These are phyloP conservation scores for Mucor sp. DNA, from an alignment of 371 early-diverging fungal species.

Conservation along the genomic window DNA sequence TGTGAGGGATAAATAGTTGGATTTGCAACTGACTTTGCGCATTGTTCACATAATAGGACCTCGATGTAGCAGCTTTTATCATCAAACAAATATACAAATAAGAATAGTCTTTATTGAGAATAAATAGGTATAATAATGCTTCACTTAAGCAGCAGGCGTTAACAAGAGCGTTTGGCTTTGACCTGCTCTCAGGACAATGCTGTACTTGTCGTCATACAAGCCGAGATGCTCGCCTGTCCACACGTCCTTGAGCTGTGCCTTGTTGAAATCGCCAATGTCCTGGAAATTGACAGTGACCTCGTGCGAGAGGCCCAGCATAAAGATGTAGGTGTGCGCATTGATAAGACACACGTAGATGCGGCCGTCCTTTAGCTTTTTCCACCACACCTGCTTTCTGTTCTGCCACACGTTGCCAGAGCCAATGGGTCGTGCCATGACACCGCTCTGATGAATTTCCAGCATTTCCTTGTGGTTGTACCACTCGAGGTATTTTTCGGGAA, in stretches of 20 bases:
- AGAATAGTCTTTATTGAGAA: background rate
- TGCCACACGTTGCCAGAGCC: slow-evolving; percentile 43
- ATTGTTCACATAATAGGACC: slow-evolving; percentile 33
- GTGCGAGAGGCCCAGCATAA: slow-evolving; percentile 40
- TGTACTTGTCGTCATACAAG: slow-evolving; percentile 14
- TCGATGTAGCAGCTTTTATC: slow-evolving; percentile 67
- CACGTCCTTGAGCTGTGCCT: slow-evolving; percentile 28
- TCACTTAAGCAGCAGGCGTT: slow-evolving; percentile 10
- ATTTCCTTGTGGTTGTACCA: slow-evolving; percentile 43
- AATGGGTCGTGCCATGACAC: slow-evolving; percentile 46
- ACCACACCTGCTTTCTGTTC: slow-evolving; percentile 49
- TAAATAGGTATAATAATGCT: background rate
- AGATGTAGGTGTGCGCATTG: slow-evolving; percentile 41
- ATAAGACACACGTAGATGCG: slow-evolving; percentile 40
- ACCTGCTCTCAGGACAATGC: slow-evolving; percentile 22
- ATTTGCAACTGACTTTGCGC: background rate
- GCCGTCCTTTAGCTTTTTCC: slow-evolving; percentile 42
- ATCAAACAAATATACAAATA: slow-evolving; percentile 48
- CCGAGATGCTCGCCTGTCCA: slow-evolving; percentile 41
- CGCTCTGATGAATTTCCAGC: slow-evolving; percentile 43
- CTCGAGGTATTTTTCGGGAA: slow-evolving; percentile 42
- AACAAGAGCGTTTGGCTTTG: slow-evolving; percentile 29
- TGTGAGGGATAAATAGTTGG: too few relatives aligned
- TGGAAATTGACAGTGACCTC: slow-evolving; percentile 28
- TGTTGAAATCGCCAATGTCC: slow-evolving; percentile 24